phyloP scores from a whole-genome alignment of 768 basidiomycete genomes.

The Amanita jacksonii region DNA sequence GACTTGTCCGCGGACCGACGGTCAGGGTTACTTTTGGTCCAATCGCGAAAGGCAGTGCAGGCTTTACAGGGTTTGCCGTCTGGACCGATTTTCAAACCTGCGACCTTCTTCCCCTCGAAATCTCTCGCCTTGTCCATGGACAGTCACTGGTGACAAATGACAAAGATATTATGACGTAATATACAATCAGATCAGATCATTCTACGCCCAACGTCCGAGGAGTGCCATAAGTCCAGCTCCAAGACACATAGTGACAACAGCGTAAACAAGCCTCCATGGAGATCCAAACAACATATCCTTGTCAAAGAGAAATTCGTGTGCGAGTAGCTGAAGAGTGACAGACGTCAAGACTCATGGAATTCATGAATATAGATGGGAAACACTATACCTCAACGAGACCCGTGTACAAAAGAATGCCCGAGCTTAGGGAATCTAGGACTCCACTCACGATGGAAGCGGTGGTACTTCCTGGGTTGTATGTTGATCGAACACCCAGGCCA shows the following conservation, averaged over 20 bases:
- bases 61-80: conserved; percentile 96
- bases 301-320: conserved; percentile 92
- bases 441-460: conserved; percentile 80
- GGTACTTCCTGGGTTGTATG: conserved; percentile 75
- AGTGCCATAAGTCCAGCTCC: conserved; percentile 89
- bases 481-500: conserved; percentile 64
- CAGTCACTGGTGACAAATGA: not conserved
- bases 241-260: conserved; percentile 66
- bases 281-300: conserved; percentile 72
- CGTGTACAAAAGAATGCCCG: conserved; percentile 85
- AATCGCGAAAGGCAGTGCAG: conserved; percentile 72
- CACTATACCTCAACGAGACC: conserved; percentile 68
- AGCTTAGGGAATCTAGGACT: conserved; percentile 72
- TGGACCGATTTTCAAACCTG: conserved; percentile 82
- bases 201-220: conserved; percentile 81
- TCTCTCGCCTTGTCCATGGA: not conserved
- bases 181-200: not conserved
- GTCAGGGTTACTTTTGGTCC: conserved; percentile 32
- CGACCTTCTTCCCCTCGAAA: conserved; percentile 35
- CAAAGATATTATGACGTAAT: not conserved
- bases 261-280: conserved; percentile 57
- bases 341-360: too few species aligned
- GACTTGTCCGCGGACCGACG: conserved; percentile 8
- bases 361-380: too few species aligned
- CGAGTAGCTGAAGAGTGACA: conserved; percentile 65